phyloP scores from a whole-genome alignment of 2,329 filamentous ascomycete species.

The Didymella pinodella region DNA sequence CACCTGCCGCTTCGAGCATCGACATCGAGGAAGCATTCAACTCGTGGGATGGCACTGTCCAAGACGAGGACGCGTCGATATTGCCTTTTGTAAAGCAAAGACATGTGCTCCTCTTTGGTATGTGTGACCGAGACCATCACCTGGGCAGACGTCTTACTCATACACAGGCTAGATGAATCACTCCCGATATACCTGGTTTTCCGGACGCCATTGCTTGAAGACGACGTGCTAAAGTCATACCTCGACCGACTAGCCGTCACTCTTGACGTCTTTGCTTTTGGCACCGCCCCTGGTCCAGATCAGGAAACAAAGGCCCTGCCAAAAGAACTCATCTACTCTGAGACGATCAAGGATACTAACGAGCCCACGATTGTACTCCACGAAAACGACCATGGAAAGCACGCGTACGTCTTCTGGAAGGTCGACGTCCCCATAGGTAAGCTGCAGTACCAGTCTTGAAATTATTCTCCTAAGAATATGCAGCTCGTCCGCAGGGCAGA shows the following conservation, averaged over 20 bases:
- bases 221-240: slow-evolving; percentile 65
- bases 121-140: slow-evolving; percentile 49
- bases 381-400: slow-evolving; percentile 33
- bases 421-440: slow-evolving; percentile 49
- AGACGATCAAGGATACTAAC: slow-evolving; percentile 43
- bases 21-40: slow-evolving; percentile 52
- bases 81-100: slow-evolving; percentile 68
- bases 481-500: slow-evolving; percentile 62
- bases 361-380: slow-evolving; percentile 44
- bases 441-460: neutral
- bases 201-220: slow-evolving; percentile 67
- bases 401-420: slow-evolving; percentile 52
- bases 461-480: slow-evolving; percentile 15
- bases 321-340: slow-evolving; percentile 67
- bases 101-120: slow-evolving; percentile 76
- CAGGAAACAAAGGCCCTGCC: slow-evolving; percentile 47
- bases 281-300: slow-evolving; percentile 56
- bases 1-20: slow-evolving; percentile 48
- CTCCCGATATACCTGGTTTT: slow-evolving; percentile 74
- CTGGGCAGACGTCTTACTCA: slow-evolving; percentile 60
- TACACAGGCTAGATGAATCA: slow-evolving; percentile 72
- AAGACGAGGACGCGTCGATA: slow-evolving; percentile 56
- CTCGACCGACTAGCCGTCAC: slow-evolving; percentile 70
- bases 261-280: slow-evolving; percentile 70
- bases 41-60: slow-evolving; percentile 55